These are phyloP conservation scores for Cryomyces antarcticus DNA, from an alignment of 495 filamentous ascomycete genomes.

Conservation along the genomic window DNA sequence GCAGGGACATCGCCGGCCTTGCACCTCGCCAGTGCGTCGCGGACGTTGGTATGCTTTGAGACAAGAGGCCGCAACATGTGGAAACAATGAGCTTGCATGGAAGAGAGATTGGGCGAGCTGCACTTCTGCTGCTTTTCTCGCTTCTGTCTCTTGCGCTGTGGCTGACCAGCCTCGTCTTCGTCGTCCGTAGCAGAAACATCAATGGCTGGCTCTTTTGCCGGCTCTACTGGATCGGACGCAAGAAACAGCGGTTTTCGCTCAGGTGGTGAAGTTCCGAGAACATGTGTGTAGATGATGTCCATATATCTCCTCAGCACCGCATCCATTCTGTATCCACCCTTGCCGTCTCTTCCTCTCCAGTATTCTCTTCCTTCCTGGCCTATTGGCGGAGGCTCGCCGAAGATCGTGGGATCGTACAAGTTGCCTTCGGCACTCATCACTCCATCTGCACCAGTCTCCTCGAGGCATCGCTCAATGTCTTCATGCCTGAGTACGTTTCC, in stretches of 20 bases:
- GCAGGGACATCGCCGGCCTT: conserved; percentile 42
- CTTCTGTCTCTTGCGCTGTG: conserved; percentile 43
- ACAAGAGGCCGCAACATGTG: conserved; percentile 72
- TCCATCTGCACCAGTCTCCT: conserved; percentile 72
- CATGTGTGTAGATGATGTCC: conserved; percentile 65
- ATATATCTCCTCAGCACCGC: conserved; percentile 72
- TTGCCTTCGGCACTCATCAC: conserved; percentile 95
- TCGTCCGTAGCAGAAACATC: conserved; percentile 3
- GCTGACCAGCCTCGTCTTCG: conserved; percentile 17
- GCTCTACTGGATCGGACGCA: conserved; percentile 29
- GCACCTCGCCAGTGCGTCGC: conserved; percentile 54
- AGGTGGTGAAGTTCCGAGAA: conserved; percentile 41
- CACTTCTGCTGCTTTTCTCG: conserved; percentile 24
- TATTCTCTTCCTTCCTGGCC: conserved; percentile 54
- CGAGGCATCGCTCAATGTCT: conserved; percentile 61
- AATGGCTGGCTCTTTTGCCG: neutral
- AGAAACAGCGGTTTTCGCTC: conserved; percentile 51
- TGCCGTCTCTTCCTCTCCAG: conserved; percentile 65
- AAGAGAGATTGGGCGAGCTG: conserved; percentile 50
- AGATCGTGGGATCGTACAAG: conserved; percentile 74
- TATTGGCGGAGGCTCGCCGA: conserved; percentile 40
- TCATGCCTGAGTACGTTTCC: conserved; percentile 74
- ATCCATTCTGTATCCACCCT: conserved; percentile 77
- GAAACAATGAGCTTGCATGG: conserved; percentile 85
- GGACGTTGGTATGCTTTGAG: conserved; percentile 52